A percentile compares a stretch with the other conserved stretches of the same genome.
phyloP scores from a whole-genome alignment of 352 stramenopile genomes.

The Phytophthora multivora region DNA sequence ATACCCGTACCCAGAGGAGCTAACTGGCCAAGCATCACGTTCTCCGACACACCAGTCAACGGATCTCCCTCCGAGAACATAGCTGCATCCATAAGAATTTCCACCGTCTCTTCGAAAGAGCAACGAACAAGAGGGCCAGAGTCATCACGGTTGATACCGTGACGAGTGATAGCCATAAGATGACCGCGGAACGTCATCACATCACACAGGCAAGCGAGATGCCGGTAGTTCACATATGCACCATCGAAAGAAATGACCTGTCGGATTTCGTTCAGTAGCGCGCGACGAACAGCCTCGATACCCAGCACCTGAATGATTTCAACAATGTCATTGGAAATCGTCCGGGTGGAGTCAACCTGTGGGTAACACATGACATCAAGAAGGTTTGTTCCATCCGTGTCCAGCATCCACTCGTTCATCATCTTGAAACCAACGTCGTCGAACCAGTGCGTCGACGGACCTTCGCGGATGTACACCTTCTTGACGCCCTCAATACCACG shows the following conservation, averaged over 20 bases:
- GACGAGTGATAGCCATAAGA: constrained; percentile 97
- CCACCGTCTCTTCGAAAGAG: constrained; percentile 99
- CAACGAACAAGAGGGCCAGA: constrained; percentile 97
- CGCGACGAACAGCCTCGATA: constrained; percentile 90
- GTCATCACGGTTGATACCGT: constrained; percentile 99
- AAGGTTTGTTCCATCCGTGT: constrained; percentile 99
- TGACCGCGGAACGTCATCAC: constrained; percentile 99
- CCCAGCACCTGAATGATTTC: constrained; percentile 98
- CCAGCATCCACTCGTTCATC: constrained; percentile 98
- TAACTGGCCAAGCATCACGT: constrained; percentile 98
- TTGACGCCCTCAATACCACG: constrained; percentile 97
- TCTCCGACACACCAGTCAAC: constrained; percentile 98
- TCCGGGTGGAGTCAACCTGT: constrained; percentile 96
- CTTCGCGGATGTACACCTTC: constrained; percentile 98
- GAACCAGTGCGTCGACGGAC: constrained; percentile 95
- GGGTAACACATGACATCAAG: constrained; percentile 97
- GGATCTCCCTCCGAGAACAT: constrained; percentile 98
- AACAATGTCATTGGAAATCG: constrained; percentile 99
- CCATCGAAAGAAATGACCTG: constrained; percentile 99
- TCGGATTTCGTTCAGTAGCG: constrained; percentile 96
- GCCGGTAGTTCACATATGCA: constrained; percentile 99
- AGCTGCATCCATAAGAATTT: constrained; percentile 99
- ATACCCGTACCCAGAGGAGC: constrained; percentile 96
- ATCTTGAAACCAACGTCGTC: constrained; percentile 95
- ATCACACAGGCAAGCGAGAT: constrained; percentile 98